Evolutionary conservation across 495 filamentous ascomycete genomes (phyloP), one percentile per base, ranked within the genome.

Genomic region (Penicillium antarcticum): DNA sequence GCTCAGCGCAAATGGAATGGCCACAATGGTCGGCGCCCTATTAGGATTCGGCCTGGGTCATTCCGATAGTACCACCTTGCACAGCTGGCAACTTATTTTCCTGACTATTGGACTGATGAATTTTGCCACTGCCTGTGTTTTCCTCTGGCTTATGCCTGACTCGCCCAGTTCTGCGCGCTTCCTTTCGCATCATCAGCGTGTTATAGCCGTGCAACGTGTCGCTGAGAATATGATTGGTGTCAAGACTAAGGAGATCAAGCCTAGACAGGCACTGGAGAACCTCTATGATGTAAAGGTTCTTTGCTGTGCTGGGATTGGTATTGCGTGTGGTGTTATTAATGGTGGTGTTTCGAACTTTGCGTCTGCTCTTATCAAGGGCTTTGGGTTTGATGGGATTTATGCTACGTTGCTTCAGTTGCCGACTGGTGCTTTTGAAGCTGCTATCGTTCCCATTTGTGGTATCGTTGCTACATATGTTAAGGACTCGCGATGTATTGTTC

Each of bases 1-100:
- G 82, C 73, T 74, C 24, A 82, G 80, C 68, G 81, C 79, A 67
- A 84, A 84, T 54, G 81, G 81, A 11, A 76, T 74, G 42, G 76
- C 80, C 34, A 71, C 75, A 10, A 73, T 82, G 50, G 65, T 79
- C 8, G 78, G 79, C 21, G 77, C 78, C 12, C 66, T 82, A 5
- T 61, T 82, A 24, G 68, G 78, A 5, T 85, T 80, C 40, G 76
- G 77, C 14, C 76, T 84, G 33, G 76, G 74, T 11, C 73, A 80
- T 37, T 66, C 78, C 41, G 55, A 68, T 40, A 61, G 65, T 39
- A 60, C 65, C 7, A 52, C 58, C 31, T 57, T 83, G 33, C 61
- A 64, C 36, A 71, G 68, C 52, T 85, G 83, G 80, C 68, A 83
- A 47, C 69, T 80, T 0, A 75, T 84, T 33, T 85, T 82, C 58